Evolutionary conservation across 2,329 filamentous ascomycete genomes (phyloP).

Genomic region (Paecilomyces sp.): DNA sequence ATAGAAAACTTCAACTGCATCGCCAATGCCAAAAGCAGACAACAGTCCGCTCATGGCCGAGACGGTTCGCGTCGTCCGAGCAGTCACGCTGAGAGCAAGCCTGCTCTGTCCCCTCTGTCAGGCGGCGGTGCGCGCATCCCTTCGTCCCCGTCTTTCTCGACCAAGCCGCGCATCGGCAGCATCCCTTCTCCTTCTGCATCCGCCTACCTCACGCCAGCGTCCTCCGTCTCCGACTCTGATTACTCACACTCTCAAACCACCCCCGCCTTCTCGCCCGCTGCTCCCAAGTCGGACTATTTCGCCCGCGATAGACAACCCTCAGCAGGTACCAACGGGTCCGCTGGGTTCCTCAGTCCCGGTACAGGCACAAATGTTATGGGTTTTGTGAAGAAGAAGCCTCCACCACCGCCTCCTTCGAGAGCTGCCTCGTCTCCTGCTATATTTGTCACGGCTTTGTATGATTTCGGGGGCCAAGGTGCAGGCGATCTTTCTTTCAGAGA

Average conservation of each 20-base stretch:
- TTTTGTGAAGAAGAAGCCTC: conserved; percentile 63
- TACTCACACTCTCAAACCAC: conserved; percentile 15
- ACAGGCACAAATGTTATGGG: conserved; percentile 25
- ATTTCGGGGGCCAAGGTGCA: conserved; percentile 61
- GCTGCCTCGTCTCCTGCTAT: conserved; percentile 47
- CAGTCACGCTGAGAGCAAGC: conserved; percentile 17
- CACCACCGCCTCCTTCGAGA: conserved; percentile 63
- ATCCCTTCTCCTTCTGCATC: conserved; percentile 1
- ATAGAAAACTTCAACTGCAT: conserved; percentile 60
- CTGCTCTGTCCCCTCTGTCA: conserved; percentile 18
- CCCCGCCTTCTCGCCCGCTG: conserved; percentile 28
- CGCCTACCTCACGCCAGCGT: conserved; percentile 5
- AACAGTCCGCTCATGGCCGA: conserved; percentile 40
- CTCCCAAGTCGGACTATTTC: conserved; percentile 41
- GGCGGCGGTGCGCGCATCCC: conserved; percentile 18
- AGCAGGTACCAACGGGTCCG: conserved; percentile 18
- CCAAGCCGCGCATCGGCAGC: conserved; percentile 19
- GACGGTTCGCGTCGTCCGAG: conserved; percentile 38
- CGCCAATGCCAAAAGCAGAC: conserved; percentile 58
- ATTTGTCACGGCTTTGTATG: conserved; percentile 66
- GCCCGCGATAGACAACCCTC: conserved; percentile 34
- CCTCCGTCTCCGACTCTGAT: conserved; percentile 16
- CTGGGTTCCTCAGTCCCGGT: conserved; percentile 33
- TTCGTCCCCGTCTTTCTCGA: conserved; percentile 18
- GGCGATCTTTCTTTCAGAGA: conserved; percentile 70